phyloP scores from a whole-genome alignment of 768 basidiomycete genomes.

The Leucosporidium yakuticum region DNA sequence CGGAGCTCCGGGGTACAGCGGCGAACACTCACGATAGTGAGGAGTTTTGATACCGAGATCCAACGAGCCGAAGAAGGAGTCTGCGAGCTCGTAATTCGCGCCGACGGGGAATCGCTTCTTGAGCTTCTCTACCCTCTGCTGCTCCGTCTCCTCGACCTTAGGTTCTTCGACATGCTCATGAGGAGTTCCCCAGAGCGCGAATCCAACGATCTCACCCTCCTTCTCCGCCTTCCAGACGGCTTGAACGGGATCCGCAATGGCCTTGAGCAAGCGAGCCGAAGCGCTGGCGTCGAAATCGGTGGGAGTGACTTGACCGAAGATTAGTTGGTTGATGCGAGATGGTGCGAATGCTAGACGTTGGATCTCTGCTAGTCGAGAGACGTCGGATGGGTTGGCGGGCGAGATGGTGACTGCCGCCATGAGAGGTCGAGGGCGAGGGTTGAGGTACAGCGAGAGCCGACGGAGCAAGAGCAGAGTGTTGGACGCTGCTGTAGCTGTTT shows the following conservation, averaged over 20 bases:
- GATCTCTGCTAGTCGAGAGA: background rate
- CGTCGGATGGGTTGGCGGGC: background rate
- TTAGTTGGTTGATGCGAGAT: background rate
- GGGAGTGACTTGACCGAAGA: background rate
- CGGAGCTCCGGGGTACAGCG: no score
- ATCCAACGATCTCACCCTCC: background rate
- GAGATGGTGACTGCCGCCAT: background rate
- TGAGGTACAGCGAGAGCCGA: no score
- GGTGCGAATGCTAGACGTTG: background rate
- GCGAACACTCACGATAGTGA: background rate
- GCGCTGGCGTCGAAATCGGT: background rate
- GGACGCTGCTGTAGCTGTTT: no score
- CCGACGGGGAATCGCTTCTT: background rate
- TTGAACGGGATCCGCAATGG: background rate
- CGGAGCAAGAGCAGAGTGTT: background rate
- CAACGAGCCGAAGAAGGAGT: background rate
- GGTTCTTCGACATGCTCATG: background rate
- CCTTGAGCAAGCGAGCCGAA: background rate
- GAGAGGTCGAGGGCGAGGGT: no score
- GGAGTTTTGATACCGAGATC: background rate
- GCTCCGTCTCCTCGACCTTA: background rate
- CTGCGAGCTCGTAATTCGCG: constrained; percentile 2
- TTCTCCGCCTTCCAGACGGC: background rate
- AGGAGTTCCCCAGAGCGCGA: constrained; percentile 5
- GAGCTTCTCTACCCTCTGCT: background rate